phyloP scores from a whole-genome alignment of 108 stramenopile species.

The Skeletonema menzelii region DNA sequence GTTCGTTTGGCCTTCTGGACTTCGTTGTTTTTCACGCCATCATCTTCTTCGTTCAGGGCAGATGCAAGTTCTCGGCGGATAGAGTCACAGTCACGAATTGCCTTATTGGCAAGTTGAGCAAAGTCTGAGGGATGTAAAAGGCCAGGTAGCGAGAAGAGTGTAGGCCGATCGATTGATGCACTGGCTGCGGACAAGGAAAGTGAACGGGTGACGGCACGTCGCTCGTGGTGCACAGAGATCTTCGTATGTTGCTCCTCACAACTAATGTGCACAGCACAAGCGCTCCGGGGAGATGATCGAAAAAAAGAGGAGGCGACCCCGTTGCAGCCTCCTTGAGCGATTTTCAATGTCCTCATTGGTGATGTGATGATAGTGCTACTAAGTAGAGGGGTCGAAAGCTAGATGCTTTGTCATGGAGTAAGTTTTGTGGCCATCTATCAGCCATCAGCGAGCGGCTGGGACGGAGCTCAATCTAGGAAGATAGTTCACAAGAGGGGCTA shows the following conservation, averaged over 20 bases:
- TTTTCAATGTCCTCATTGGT: background rate
- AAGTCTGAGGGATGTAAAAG: slow-evolving; percentile 69
- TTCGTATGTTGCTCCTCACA: background rate
- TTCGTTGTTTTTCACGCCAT: background rate
- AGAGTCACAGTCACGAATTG: slow-evolving; percentile 59
- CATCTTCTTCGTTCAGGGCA: slow-evolving; percentile 12
- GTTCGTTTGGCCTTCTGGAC: slow-evolving; percentile 49
- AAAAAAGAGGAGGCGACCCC: too few species aligned
- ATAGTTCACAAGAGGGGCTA: too few species aligned
- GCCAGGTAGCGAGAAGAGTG: slow-evolving; percentile 71
- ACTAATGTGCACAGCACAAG: background rate
- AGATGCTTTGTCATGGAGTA: too few species aligned
- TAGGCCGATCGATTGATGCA: slow-evolving; percentile 11
- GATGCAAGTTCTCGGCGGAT: slow-evolving; percentile 50
- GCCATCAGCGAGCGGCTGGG: too few species aligned
- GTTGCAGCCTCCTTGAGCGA: background rate
- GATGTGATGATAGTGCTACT: too few species aligned
- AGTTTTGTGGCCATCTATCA: too few species aligned
- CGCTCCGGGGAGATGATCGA: background rate
- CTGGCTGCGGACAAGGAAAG: background rate
- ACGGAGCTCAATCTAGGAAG: too few species aligned
- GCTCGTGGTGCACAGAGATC: background rate
- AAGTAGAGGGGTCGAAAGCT: too few species aligned
- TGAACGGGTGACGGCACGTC: background rate
- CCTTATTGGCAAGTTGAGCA: slow-evolving; percentile 52